Conservation (phyloP, 441 rosid genomes). For the Gossypium gossypioides region DNA sequence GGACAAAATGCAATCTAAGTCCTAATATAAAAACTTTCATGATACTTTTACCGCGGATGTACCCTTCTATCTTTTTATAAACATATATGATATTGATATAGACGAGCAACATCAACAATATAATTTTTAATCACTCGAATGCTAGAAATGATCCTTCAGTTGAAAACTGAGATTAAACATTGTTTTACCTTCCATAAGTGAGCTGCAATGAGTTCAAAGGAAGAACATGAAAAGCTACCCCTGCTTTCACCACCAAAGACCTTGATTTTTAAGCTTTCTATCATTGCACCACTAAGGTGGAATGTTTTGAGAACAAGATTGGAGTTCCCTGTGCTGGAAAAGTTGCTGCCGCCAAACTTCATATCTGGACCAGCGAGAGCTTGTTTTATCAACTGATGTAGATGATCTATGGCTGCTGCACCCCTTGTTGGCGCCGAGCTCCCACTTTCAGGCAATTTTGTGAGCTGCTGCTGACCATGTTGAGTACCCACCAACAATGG, state of each 20-base stretch:
- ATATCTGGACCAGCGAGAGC: conserved; percentile 15
- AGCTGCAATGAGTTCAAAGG: conserved; percentile 55
- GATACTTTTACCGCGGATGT: too few species aligned
- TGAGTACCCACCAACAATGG: conserved; percentile 11
- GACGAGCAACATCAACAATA: too few species aligned
- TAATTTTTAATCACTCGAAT: too few species aligned
- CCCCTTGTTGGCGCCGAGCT: conserved; percentile 13
- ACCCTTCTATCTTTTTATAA: too few species aligned
- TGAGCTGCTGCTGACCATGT: background rate
- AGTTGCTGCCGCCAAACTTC: background rate
- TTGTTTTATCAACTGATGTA: conserved; percentile 51
- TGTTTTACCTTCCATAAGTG: conserved; percentile 60
- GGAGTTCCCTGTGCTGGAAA: conserved; percentile 15
- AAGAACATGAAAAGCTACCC: conserved; percentile 32
- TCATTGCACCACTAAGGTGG: conserved; percentile 30
- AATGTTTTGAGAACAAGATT: conserved; percentile 36
- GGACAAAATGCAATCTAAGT: too few species aligned
- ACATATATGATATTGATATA: too few species aligned
- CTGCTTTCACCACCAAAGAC: conserved; percentile 19
- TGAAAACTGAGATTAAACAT: background rate
- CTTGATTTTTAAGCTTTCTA: conserved; percentile 41
- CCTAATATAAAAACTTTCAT: too few species aligned
- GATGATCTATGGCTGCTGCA: conserved; percentile 55
- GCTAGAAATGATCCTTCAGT: too few species aligned
- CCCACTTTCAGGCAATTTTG: background rate